Conservation (phyloP, 371 early-diverging fungal genomes). For the Lichtheimia ornata region DNA sequence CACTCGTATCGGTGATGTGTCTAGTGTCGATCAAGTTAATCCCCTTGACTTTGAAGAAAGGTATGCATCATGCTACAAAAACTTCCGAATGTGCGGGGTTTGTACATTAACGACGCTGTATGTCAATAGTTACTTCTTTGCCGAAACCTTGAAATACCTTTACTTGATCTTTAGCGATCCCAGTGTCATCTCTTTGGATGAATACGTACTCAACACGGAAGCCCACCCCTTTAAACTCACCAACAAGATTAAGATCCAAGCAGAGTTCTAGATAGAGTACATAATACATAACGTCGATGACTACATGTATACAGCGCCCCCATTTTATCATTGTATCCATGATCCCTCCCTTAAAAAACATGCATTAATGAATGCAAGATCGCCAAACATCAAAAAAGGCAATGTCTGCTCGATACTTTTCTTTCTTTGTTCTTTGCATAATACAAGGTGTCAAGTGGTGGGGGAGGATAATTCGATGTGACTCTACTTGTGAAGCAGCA, state of each 20-base stretch:
- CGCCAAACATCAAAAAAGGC: too few species aligned
- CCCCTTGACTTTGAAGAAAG: slow-evolving; percentile 43
- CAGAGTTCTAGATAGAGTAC: slow-evolving; percentile 5
- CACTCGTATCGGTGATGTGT: slow-evolving; percentile 60
- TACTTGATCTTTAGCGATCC: slow-evolving; percentile 80
- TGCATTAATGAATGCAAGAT: too few species aligned
- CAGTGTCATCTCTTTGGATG: slow-evolving; percentile 64
- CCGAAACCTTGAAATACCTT: slow-evolving; percentile 92
- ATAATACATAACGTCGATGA: too few species aligned
- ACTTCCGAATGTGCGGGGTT: not conserved
- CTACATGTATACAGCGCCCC: too few species aligned
- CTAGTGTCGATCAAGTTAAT: slow-evolving; percentile 19
- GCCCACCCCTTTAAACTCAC: slow-evolving; percentile 71
- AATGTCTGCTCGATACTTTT: too few species aligned
- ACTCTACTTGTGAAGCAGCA: too few species aligned
- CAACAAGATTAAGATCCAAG: slow-evolving; percentile 33
- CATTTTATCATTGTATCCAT: too few species aligned
- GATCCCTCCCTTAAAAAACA: too few species aligned
- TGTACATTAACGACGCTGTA: not conserved
- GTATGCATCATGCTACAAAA: slow-evolving; percentile 20
- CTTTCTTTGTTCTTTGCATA: too few species aligned
- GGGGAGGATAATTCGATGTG: too few species aligned
- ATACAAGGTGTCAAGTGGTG: too few species aligned
- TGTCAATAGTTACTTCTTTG: slow-evolving; percentile 73
- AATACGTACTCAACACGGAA: slow-evolving; percentile 80